A percentile compares a stretch with the other conserved stretches of the same genome.
Conservation (phyloP, 345 rosid genomes). For the Capsella bursapastoris region DNA sequence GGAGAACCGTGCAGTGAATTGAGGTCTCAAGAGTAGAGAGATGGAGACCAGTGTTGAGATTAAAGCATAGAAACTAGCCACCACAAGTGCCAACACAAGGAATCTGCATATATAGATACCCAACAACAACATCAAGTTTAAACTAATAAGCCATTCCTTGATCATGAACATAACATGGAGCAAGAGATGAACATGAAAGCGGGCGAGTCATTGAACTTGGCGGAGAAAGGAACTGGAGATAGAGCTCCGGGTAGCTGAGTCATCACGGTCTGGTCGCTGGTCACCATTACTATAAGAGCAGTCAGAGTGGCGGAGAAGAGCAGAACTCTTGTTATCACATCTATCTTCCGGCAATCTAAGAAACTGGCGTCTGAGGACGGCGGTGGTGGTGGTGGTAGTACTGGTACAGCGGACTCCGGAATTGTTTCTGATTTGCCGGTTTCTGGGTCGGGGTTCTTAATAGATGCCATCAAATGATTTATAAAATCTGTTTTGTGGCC, state of each 20-base stretch:
- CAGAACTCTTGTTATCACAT: constrained; percentile 56
- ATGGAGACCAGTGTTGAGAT: constrained; percentile 59
- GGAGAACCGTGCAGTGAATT: constrained; percentile 44
- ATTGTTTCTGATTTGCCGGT: constrained; percentile 37
- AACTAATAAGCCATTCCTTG: background rate
- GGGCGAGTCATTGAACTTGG: constrained; percentile 73
- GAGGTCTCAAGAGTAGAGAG: constrained; percentile 49
- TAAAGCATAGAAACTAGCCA: constrained; percentile 65
- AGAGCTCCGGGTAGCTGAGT: constrained; percentile 40
- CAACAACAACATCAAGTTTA: constrained; percentile 1
- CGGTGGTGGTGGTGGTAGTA: constrained; percentile 28
- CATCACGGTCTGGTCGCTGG: constrained; percentile 59
- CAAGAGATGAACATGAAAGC: constrained; percentile 67
- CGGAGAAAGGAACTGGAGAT: constrained; percentile 24
- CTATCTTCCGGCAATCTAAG: constrained; percentile 42
- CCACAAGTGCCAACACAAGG: constrained; percentile 63
- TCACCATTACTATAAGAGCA: constrained; percentile 60
- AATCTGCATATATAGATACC: constrained; percentile 54
- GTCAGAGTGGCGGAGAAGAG: constrained; percentile 59
- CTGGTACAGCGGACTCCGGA: constrained; percentile 23
- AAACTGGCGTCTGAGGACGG: constrained; percentile 20
- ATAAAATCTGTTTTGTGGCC: background rate
- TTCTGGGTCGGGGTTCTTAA: constrained; percentile 50
- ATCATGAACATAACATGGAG: constrained; percentile 3
- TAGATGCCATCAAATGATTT: constrained; percentile 53